phyloP scores from a whole-genome alignment of 2,329 filamentous ascomycete genomes.

The Pseudogymnoascus sp. region DNA sequence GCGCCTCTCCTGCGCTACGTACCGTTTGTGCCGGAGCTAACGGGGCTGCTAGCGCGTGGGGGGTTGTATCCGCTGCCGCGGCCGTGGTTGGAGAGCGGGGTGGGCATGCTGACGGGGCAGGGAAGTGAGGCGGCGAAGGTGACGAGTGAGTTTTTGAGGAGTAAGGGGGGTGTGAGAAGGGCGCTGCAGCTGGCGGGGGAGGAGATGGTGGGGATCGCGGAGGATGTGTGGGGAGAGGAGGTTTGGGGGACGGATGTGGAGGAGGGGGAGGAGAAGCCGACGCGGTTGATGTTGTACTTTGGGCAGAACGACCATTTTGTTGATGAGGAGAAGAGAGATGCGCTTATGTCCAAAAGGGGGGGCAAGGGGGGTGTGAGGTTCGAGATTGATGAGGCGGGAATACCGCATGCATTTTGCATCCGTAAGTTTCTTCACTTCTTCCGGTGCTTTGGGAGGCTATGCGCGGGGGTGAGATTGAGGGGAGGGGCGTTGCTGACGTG shows the following conservation, averaged over 20 bases:
- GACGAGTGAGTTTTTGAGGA: slow-evolving; percentile 48
- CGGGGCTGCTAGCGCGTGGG: slow-evolving; percentile 18
- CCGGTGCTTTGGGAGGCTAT: neutral
- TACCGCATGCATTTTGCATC: slow-evolving; percentile 57
- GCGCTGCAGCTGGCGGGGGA: slow-evolving; percentile 51
- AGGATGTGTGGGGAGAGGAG: slow-evolving; percentile 53
- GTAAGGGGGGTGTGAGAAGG: slow-evolving; percentile 52
- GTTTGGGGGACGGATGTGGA: slow-evolving; percentile 43
- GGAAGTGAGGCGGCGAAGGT: slow-evolving; percentile 41
- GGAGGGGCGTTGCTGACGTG: slow-evolving; percentile 13
- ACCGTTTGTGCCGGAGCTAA: slow-evolving; percentile 12
- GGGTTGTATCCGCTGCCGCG: slow-evolving; percentile 39
- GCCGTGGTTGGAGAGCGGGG: slow-evolving; percentile 36
- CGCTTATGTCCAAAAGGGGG: slow-evolving; percentile 42
- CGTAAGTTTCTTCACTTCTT: slow-evolving; percentile 31
- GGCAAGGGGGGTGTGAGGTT: slow-evolving; percentile 23
- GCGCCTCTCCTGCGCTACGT: slow-evolving; percentile 1
- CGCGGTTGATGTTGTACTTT: neutral
- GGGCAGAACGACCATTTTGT: slow-evolving; percentile 51
- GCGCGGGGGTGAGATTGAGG: neutral
- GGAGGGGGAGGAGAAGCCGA: neutral
- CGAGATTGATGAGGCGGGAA: slow-evolving; percentile 45
- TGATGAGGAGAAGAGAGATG: slow-evolving; percentile 46
- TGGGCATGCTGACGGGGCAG: slow-evolving; percentile 40
- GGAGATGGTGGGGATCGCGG: slow-evolving; percentile 52